Evolutionary conservation across 805 yeast genomes (phyloP).

Genomic region (Metschnikowia koreensis): DNA sequence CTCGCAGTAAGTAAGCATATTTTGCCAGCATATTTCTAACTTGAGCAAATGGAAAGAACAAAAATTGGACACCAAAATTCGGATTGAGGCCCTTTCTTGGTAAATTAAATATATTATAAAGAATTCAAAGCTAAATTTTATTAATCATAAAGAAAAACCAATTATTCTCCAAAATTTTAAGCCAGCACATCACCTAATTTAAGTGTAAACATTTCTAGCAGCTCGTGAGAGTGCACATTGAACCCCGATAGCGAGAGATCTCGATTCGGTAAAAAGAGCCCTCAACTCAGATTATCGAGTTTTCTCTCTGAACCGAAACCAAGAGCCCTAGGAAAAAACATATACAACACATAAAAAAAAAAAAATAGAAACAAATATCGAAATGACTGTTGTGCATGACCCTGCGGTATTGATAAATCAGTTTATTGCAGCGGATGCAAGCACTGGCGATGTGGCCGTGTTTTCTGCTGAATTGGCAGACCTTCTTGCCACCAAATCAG

Average conservation of each 20-base stretch:
- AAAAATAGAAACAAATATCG: background rate
- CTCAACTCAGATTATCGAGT: background rate
- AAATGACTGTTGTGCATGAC: constrained; percentile 16
- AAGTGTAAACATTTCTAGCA: background rate
- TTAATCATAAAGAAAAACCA: background rate
- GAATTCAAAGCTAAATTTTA: background rate
- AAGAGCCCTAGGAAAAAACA: background rate
- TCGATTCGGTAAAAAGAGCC: too few species aligned
- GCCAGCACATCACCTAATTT: background rate
- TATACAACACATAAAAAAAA: background rate
- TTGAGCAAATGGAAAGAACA: too few species aligned
- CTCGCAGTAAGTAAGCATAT: too few species aligned
- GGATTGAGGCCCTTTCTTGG: background rate
- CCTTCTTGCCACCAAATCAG: constrained; percentile 20
- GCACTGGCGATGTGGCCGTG: constrained; percentile 22
- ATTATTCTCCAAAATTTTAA: background rate
- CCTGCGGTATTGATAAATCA: constrained; percentile 34
- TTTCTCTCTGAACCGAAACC: background rate
- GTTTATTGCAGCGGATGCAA: constrained; percentile 32
- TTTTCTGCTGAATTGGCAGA: constrained; percentile 25
- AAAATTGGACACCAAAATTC: background rate
- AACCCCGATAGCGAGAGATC: background rate
- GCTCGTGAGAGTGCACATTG: background rate
- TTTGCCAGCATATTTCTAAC: too few species aligned
- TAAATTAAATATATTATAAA: too few species aligned